Evolutionary conservation across 2,329 filamentous ascomycete genomes (phyloP).

Genomic region (Paraphoma chrysanthemicola): DNA sequence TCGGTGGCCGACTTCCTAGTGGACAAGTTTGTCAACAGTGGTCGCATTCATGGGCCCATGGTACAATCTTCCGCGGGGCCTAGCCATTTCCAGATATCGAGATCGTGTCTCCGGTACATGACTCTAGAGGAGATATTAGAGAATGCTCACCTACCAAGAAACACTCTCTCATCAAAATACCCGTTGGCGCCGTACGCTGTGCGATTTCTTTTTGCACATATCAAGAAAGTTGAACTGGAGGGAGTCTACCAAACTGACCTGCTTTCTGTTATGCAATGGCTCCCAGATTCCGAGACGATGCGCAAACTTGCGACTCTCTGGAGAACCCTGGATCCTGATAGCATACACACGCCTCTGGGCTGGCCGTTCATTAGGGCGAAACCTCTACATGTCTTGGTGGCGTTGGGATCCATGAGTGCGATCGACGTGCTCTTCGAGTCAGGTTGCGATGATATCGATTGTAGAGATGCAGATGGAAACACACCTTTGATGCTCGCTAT

Average conservation of each 20-base stretch:
- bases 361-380: constrained; percentile 16
- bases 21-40: constrained; percentile 8
- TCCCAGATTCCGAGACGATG: constrained; percentile 2
- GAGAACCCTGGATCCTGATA: constrained; percentile 11
- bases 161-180: constrained; percentile 12
- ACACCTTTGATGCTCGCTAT: constrained; percentile 16
- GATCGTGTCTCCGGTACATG: constrained; percentile 21
- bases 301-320: constrained; percentile 8
- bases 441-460: background rate
- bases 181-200: constrained; percentile 14
- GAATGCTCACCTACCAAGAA: constrained; percentile 2
- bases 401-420: constrained; percentile 12
- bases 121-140: constrained; percentile 15
- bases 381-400: constrained; percentile 11
- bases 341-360: constrained; percentile 7
- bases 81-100: constrained; percentile 21
- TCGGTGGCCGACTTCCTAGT: constrained; percentile 20
- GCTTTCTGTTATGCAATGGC: constrained; percentile 11
- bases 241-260: constrained; percentile 11
- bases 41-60: background rate
- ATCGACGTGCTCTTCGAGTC: constrained; percentile 1
- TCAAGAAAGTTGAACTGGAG: constrained; percentile 13
- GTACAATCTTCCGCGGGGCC: constrained; percentile 3
- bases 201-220: constrained; percentile 15
- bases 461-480: constrained; percentile 12